These are phyloP conservation scores for Plasmodium sp. DNA, from an alignment of 169 alveolate species.

Conservation along the genomic window DNA sequence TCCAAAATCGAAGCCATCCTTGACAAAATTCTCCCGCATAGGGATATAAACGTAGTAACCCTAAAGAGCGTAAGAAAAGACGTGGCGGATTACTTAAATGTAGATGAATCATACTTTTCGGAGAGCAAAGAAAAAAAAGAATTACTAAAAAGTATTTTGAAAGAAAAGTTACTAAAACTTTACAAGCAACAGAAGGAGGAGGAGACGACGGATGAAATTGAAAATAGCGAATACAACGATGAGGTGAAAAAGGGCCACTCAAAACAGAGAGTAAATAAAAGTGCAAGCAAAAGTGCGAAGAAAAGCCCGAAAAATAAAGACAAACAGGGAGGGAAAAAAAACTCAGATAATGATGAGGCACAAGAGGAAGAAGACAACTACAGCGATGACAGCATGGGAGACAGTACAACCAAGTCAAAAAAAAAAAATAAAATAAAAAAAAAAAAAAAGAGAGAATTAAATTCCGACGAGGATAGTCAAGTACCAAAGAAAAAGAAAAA, in stretches of 20 bases:
- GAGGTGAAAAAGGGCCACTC: background rate
- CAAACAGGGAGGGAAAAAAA: background rate
- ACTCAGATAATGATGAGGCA: background rate
- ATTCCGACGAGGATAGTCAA: background rate
- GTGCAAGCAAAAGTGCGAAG: background rate
- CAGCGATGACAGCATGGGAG: background rate
- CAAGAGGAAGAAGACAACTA: background rate
- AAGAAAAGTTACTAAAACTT: constrained; percentile 40
- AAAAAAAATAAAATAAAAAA: background rate
- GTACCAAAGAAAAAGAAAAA: constrained; percentile 29
- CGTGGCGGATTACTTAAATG: constrained; percentile 62
- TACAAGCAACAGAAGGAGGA: constrained; percentile 44
- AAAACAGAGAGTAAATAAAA: background rate
- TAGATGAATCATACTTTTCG: constrained; percentile 51
- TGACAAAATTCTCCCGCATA: constrained; percentile 59
- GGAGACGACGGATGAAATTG: background rate
- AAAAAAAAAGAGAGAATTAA: constrained; percentile 23
- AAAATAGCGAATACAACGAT: background rate
- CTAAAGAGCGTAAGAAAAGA: constrained; percentile 70
- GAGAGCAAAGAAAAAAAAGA: constrained; percentile 63
- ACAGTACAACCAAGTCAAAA: background rate
- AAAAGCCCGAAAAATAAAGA: background rate
- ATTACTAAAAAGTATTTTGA: constrained; percentile 50
- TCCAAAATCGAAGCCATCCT: constrained; percentile 36
- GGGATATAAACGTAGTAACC: constrained; percentile 47